Evolutionary conservation across 495 filamentous ascomycete genomes (phyloP).

Genomic region (Aspergillus biplanus): DNA sequence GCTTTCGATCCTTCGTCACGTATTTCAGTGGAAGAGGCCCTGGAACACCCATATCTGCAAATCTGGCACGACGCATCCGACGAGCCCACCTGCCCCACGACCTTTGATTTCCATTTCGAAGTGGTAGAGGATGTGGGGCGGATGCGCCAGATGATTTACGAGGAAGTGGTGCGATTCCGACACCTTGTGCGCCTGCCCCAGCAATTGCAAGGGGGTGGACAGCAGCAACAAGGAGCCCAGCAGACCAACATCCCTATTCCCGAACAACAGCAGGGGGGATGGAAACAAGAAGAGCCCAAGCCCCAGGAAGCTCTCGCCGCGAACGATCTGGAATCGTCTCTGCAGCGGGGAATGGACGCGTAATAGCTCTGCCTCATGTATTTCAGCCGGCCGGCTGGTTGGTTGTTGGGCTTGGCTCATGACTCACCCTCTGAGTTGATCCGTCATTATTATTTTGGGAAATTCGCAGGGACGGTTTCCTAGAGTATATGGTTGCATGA

Average conservation of each 20-base stretch:
- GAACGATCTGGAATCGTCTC: constrained; percentile 78
- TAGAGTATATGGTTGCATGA: constrained; percentile 23
- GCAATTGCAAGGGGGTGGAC: constrained; percentile 45
- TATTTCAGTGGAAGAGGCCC: constrained; percentile 88
- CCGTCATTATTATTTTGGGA: constrained; percentile 18
- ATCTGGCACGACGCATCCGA: constrained; percentile 99
- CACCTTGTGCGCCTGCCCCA: constrained; percentile 69
- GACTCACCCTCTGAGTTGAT: neutral
- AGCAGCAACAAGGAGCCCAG: constrained; percentile 45
- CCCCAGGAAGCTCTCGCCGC: constrained; percentile 74
- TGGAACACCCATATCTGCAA: constrained; percentile 93
- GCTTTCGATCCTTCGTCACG: constrained; percentile 93
- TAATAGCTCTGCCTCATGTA: constrained; percentile 19
- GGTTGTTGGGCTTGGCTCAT: neutral
- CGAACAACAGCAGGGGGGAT: constrained; percentile 63
- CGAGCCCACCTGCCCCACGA: constrained; percentile 88
- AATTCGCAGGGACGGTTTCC: constrained; percentile 25
- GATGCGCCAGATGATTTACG: constrained; percentile 97
- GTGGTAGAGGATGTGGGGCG: constrained; percentile 88
- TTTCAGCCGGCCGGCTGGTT: neutral
- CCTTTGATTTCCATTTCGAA: constrained; percentile 98
- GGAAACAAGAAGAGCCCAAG: constrained; percentile 82
- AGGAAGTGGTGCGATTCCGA: constrained; percentile 86
- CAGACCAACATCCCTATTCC: constrained; percentile 74
- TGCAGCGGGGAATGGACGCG: constrained; percentile 80